phyloP scores from a whole-genome alignment of 1,284 basidiomycete species.

The Apiotrichum mycotoxinovorans region DNA sequence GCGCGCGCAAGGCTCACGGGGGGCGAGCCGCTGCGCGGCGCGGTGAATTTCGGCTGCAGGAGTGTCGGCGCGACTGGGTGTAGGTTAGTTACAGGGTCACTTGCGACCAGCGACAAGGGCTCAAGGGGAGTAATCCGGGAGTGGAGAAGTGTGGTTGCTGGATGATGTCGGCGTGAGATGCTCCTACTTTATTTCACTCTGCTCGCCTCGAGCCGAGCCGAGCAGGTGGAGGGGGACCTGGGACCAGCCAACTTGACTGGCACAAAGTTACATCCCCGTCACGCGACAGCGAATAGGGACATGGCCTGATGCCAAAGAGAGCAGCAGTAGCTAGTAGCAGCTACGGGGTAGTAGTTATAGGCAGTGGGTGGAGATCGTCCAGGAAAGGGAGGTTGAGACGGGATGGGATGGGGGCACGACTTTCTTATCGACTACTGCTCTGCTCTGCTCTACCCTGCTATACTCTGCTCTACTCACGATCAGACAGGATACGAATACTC shows the following conservation, averaged over 20 bases:
- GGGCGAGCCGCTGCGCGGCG: not conserved
- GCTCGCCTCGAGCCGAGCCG: no score
- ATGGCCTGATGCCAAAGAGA: not conserved
- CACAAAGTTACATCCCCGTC: no score
- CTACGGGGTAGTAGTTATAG: no score
- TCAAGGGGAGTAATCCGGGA: no score
- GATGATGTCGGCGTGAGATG: no score
- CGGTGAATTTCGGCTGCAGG: constrained; percentile 63
- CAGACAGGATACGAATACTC: constrained; percentile 46
- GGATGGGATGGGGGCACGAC: not conserved
- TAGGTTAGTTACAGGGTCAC: not conserved
- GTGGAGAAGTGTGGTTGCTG: no score
- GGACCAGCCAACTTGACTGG: no score
- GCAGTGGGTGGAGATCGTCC: no score
- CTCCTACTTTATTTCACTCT: no score
- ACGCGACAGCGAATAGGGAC: not conserved
- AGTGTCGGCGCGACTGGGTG: constrained; percentile 80
- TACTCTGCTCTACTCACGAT: constrained; percentile 39
- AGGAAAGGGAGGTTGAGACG: not conserved
- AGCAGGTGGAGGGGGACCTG: no score
- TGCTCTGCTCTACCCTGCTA: no score
- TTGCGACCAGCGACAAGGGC: not conserved
- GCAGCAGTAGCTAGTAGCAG: not conserved
- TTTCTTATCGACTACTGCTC: no score
- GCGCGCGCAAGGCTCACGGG: constrained; percentile 1